A percentile compares a stretch with the other conserved stretches of the same genome.
Conservation (phyloP, 805 yeast species). For the Hanseniaspora guilliermondii region DNA sequence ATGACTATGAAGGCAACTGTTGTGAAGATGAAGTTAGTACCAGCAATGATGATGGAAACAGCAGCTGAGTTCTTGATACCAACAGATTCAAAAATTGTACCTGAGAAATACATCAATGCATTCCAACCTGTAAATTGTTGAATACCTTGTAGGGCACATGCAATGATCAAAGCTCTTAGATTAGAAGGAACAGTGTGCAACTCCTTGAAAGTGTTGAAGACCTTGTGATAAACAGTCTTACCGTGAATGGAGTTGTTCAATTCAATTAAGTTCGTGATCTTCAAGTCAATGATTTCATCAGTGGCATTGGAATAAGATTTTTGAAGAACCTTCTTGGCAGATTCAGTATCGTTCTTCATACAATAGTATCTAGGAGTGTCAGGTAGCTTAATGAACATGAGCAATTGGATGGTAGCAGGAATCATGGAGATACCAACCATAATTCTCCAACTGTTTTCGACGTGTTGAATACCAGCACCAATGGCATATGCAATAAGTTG, state of each 20-base stretch:
- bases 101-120: slow-evolving; percentile 87
- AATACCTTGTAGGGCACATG: slow-evolving; percentile 88
- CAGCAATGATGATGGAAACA: slow-evolving; percentile 85
- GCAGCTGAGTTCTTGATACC: slow-evolving; percentile 89
- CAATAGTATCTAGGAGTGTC: slow-evolving; percentile 90
- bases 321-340: slow-evolving; percentile 54
- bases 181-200: slow-evolving; percentile 64
- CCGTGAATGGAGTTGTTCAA: slow-evolving; percentile 34
- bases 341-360: slow-evolving; percentile 49
- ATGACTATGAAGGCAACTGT: slow-evolving; percentile 73
- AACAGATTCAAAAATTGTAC: slow-evolving; percentile 81
- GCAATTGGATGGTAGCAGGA: slow-evolving; percentile 70
- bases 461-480: slow-evolving; percentile 71
- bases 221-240: slow-evolving; percentile 34
- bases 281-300: slow-evolving; percentile 49
- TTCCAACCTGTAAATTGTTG: slow-evolving; percentile 97
- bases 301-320: slow-evolving; percentile 54
- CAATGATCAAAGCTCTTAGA: slow-evolving; percentile 76
- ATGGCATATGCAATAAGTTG: slow-evolving; percentile 88
- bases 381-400: slow-evolving; percentile 72
- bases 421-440: slow-evolving; percentile 81
- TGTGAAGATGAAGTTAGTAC: slow-evolving; percentile 85
- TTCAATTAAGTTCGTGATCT: slow-evolving; percentile 47
- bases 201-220: slow-evolving; percentile 49
- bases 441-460: slow-evolving; percentile 82